Conservation (phyloP, 1,284 basidiomycete species). For the Athelia psychrophila region DNA sequence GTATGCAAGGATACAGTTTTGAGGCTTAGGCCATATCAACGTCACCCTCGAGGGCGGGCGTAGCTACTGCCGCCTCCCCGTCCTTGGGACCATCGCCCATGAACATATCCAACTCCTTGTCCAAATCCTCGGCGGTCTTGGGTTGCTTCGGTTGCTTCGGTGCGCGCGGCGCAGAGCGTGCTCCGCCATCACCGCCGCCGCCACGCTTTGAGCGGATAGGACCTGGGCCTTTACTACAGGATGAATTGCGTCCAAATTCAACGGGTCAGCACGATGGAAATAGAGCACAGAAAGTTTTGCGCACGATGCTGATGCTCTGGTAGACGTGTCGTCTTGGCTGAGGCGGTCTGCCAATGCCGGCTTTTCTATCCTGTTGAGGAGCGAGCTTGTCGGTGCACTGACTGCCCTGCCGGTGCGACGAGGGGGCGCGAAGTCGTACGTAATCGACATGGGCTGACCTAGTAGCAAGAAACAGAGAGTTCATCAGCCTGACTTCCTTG, state of each 20-base stretch:
- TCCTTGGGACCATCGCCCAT: conserved; percentile 58
- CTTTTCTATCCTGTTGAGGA: conserved; percentile 66
- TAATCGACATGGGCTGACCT: conserved; percentile 84
- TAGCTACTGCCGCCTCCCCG: conserved; percentile 16
- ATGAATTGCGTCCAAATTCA: conserved; percentile 19
- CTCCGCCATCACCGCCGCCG: conserved; percentile 23
- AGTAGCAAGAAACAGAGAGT: conserved; percentile 3
- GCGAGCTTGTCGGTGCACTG: conserved; percentile 46
- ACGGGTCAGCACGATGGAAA: background rate
- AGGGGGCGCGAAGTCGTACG: conserved; percentile 52
- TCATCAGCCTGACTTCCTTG: background rate
- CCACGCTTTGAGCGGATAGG: conserved; percentile 41
- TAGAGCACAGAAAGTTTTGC: conserved; percentile 12
- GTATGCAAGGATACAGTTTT: no score
- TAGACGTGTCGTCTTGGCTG: conserved; percentile 34
- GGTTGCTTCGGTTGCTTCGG: conserved; percentile 43
- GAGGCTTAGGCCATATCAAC: conserved; percentile 48
- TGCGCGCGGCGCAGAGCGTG: conserved; percentile 21
- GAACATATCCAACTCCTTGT: conserved; percentile 89
- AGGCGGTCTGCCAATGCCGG: conserved; percentile 59
- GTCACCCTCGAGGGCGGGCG: conserved; percentile 30
- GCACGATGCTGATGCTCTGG: conserved; percentile 8
- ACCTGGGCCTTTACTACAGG: conserved; percentile 28
- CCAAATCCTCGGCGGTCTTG: conserved; percentile 81
- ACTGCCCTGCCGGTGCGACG: conserved; percentile 36